phyloP scores from a whole-genome alignment of 352 stramenopile genomes.

The Pilasporangium apinafurcum region DNA sequence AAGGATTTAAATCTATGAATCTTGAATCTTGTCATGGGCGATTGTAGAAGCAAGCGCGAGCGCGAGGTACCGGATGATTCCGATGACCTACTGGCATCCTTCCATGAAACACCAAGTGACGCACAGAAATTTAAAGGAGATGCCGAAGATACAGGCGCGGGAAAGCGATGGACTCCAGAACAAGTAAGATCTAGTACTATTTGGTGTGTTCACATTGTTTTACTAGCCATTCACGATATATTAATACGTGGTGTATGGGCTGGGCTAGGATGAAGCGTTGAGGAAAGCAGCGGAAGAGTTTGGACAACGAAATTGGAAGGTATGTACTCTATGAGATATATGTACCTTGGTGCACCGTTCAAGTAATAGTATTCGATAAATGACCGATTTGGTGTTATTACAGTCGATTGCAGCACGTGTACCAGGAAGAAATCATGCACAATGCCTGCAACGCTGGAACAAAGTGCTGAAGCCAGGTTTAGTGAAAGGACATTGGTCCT shows the following conservation, averaged over 20 bases:
- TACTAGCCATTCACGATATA: neutral
- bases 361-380: neutral
- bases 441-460: slow-evolving; percentile 78
- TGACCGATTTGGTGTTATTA: neutral
- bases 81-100: slow-evolving; percentile 29
- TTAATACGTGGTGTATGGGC: neutral
- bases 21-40: too few relatives aligned
- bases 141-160: slow-evolving; percentile 21
- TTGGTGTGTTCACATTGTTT: neutral
- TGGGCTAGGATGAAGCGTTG: slow-evolving; percentile 59
- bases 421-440: slow-evolving; percentile 51
- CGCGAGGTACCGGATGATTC: slow-evolving; percentile 17
- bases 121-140: slow-evolving; percentile 40
- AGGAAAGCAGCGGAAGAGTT: slow-evolving; percentile 66
- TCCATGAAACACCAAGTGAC: slow-evolving; percentile 48
- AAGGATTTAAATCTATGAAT: too few relatives aligned
- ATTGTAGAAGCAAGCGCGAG: slow-evolving; percentile 62
- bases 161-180: slow-evolving; percentile 64
- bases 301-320: slow-evolving; percentile 83
- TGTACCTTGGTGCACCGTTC: neutral
- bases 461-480: slow-evolving; percentile 89
- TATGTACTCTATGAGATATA: too few relatives aligned
- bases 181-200: slow-evolving; percentile 15
- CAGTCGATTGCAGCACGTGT: slow-evolving; percentile 56
- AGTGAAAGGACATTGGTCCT: slow-evolving; percentile 90